Evolutionary conservation across 176 grass and related monocot genomes (phyloP).

Genomic region (Triticum urartu): DNA sequence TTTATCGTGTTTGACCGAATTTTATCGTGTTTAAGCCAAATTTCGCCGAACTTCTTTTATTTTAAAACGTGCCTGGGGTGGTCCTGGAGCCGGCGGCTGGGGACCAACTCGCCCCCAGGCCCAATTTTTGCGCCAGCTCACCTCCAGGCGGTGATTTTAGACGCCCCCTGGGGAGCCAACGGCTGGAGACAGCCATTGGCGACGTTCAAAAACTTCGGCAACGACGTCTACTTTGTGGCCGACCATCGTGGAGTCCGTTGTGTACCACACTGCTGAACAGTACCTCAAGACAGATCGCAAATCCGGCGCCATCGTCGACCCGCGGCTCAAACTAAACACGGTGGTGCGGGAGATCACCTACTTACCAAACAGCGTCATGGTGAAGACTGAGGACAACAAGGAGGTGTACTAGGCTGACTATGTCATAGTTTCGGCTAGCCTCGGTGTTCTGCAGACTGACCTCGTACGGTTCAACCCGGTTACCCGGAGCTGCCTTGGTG

Average conservation of each 20-base stretch:
- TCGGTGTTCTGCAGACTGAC: background rate
- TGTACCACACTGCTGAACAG: constrained; percentile 41
- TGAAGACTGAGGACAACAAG: background rate
- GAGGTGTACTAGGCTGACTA: background rate
- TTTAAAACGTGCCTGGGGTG: no score
- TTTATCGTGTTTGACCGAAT: no score
- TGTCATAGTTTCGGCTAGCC: background rate
- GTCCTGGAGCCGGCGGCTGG: no score
- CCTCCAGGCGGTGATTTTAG: no score
- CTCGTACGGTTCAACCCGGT: background rate
- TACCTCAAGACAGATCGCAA: constrained; percentile 32
- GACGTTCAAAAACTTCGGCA: constrained; percentile 41
- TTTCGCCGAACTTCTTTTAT: no score
- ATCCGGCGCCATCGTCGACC: constrained; percentile 28
- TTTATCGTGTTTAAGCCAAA: no score
- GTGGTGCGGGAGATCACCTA: background rate
- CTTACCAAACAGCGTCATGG: background rate
- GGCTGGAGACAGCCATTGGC: constrained; percentile 13
- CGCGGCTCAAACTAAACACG: constrained; percentile 6
- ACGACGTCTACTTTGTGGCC: constrained; percentile 48
- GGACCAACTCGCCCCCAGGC: no score
- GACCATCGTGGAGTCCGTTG: constrained; percentile 41
- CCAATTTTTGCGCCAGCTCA: no score
- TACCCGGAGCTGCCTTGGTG: background rate
- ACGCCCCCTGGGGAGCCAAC: no score